Evolutionary conservation across 176 grass and related monocot genomes (phyloP).

Genomic region (Tillandsia leiboldiana): DNA sequence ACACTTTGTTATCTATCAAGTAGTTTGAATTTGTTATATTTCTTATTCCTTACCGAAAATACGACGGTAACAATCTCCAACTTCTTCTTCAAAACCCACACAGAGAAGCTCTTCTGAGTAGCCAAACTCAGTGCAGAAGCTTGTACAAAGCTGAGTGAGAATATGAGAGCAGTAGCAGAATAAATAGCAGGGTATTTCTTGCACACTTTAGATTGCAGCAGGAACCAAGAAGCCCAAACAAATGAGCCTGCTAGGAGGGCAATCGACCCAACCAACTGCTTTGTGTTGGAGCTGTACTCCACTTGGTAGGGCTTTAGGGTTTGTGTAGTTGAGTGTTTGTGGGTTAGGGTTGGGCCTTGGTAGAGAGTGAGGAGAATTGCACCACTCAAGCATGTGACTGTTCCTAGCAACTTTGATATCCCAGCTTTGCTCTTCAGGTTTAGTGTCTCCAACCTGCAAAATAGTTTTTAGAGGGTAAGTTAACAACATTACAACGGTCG

Average conservation of each 20-base stretch:
- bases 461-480: neutral
- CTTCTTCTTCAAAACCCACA: slow-evolving; percentile 36
- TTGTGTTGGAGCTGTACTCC: neutral
- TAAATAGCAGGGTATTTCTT: slow-evolving; percentile 52
- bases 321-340: neutral
- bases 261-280: slow-evolving; percentile 38
- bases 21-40: neutral
- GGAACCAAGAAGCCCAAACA: slow-evolving; percentile 56
- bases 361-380: slow-evolving; percentile 50
- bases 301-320: neutral
- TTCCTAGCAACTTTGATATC: slow-evolving; percentile 40
- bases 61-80: slow-evolving; percentile 48
- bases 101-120: slow-evolving; percentile 26
- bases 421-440: slow-evolving; percentile 40
- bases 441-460: slow-evolving; percentile 42
- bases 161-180: slow-evolving; percentile 43
- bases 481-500: neutral
- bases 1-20: too few species aligned
- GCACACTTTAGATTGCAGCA: slow-evolving; percentile 42
- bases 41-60: slow-evolving; percentile 38
- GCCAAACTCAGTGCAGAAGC: slow-evolving; percentile 29
- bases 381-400: slow-evolving; percentile 38
- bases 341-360: slow-evolving; percentile 40
- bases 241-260: slow-evolving; percentile 37
- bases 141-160: slow-evolving; percentile 54